Percentiles rank a stretch among this genome's conserved stretches.
Conservation (phyloP, 192 early-diverging fungal genomes). For the Podila horticola region DNA sequence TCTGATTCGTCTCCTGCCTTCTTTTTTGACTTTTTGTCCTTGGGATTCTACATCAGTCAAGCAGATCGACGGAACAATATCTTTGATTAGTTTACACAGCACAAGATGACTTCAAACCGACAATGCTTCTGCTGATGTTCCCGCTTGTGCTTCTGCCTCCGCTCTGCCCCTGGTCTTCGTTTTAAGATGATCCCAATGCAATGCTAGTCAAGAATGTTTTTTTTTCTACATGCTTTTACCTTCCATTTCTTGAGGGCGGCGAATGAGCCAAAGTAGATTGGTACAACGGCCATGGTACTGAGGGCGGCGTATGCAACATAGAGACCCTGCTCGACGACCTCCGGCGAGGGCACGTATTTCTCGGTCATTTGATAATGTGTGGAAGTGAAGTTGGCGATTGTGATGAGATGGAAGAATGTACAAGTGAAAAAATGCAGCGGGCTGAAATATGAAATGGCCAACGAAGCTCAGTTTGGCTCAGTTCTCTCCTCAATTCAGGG, state of each 20-base stretch:
- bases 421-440: slow-evolving; percentile 4
- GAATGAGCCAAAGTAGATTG: slow-evolving; percentile 89
- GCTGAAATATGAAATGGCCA: neutral
- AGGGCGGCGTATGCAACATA: slow-evolving; percentile 88
- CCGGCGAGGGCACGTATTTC: slow-evolving; percentile 46
- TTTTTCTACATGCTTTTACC: slow-evolving; percentile 26
- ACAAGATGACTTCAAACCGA: too few species aligned
- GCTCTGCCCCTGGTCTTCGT: neutral
- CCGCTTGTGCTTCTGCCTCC: too few species aligned
- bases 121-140: too few species aligned
- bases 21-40: slow-evolving; percentile 44
- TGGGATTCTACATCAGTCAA: slow-evolving; percentile 35
- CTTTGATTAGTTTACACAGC: too few species aligned
- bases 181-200: neutral
- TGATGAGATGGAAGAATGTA: slow-evolving; percentile 1
- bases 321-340: slow-evolving; percentile 56
- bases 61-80: too few species aligned
- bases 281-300: slow-evolving; percentile 84
- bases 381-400: neutral
- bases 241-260: slow-evolving; percentile 73
- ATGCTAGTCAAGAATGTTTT: too few species aligned
- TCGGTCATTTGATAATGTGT: slow-evolving; percentile 25
- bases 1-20: slow-evolving; percentile 59
- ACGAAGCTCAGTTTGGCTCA: too few species aligned
- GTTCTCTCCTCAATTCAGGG: neutral